phyloP scores from a whole-genome alignment of 129 eudicot genomes.

The Helianthus tuberosus region DNA sequence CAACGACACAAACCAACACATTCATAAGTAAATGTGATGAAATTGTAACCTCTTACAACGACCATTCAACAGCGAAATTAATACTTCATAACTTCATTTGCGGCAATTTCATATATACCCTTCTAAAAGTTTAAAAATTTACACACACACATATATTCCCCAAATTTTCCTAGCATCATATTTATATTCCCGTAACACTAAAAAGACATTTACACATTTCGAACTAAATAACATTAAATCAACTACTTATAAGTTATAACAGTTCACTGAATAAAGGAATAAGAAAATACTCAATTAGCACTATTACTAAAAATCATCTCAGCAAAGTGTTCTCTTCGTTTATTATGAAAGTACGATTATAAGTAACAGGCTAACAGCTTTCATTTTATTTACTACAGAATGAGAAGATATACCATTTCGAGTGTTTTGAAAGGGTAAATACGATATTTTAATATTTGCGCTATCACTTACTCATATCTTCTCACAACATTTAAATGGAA shows the following conservation, averaged over 20 bases:
- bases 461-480: neutral
- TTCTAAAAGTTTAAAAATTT: neutral
- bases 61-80: neutral
- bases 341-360: neutral
- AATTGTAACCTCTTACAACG: neutral
- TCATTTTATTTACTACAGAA: neutral
- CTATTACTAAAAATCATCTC: neutral
- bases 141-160: too few species aligned
- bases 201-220: neutral
- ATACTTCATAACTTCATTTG: neutral
- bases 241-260: neutral
- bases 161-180: neutral
- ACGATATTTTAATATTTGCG: neutral
- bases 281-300: neutral
- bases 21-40: neutral
- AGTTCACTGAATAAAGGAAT: neutral
- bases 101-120: neutral
- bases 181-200: neutral
- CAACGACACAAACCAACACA: too few species aligned
- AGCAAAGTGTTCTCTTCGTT: neutral
- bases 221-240: neutral
- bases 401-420: neutral
- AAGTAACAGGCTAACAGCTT: neutral
- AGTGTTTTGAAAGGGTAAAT: neutral
- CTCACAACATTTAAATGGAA: neutral